Evolutionary conservation across 2,329 filamentous ascomycete species (phyloP), one percentile per base, ranked within the genome.

Genomic region (Penicillium concentricum): DNA sequence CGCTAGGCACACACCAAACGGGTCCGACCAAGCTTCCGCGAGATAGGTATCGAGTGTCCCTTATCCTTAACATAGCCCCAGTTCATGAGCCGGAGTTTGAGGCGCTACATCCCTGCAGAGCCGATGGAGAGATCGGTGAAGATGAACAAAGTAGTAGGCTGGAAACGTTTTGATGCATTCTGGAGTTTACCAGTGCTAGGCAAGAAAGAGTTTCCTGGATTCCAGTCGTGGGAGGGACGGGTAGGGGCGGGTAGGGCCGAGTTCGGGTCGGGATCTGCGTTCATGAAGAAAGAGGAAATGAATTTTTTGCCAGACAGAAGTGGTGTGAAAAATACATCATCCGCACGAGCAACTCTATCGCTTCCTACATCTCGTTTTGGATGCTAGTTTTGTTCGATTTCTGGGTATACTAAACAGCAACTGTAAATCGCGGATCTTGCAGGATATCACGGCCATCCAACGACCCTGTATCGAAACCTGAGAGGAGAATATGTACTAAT

Each of bases 91-190:
- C 70, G 70, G 60, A 80, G 80, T 32, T 77, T 72, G 1, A 80
- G 64, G 7, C 74, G 72, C 61, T 79, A 80, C 5, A 73, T 51
- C 0, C 78, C 78, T 18, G 76, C 74, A 6, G 72, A 73, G 41
- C 77, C 75, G 22, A 79, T 72, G 3, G 77, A 79, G 2, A 80
- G 69, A 60, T 80, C 78, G 0, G 76, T 69, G 52, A 80, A 80
- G 34, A 80, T 75, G 61, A 79, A 80, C 59, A 80, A 80, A 1
- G 73, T 71, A 18, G 75, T 71, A 4, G 77, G 76, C 4, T 69
- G 63, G 41, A 59, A 47, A 13, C 61, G 58, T 34, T 55, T 55
- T n/a, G 43, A 58, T n/a, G n/a, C n/a, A n/a, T n/a, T n/a, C n/a
- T n/a, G n/a, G n/a, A n/a, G n/a, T n/a, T n/a, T n/a, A n/a, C n/a